Evolutionary conservation across 2,329 filamentous ascomycete species (phyloP).

Genomic region (Fusarium nurragi): DNA sequence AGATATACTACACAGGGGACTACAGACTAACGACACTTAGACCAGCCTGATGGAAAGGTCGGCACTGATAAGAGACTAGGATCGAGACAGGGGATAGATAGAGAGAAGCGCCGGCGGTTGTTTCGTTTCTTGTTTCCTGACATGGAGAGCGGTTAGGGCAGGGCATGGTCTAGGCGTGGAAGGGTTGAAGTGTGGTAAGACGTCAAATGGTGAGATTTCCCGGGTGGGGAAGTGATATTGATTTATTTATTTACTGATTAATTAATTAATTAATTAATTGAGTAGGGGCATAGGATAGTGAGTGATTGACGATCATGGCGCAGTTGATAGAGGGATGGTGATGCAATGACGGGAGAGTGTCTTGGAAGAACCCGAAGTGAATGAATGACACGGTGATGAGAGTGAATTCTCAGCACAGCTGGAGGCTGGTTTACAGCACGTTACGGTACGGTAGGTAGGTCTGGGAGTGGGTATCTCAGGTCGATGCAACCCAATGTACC

Average conservation of each 20-base stretch:
- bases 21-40: constrained; percentile 3
- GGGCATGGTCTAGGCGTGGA: constrained; percentile 11
- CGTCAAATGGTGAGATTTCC: constrained; percentile 14
- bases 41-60: constrained; percentile 12
- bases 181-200: constrained; percentile 18
- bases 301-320: constrained; percentile 1
- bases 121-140: constrained; percentile 45
- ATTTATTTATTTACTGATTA: too few species aligned
- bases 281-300: not conserved
- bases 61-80: constrained; percentile 28
- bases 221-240: constrained; percentile 15
- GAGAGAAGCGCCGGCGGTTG: constrained; percentile 42
- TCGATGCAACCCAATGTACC: constrained; percentile 29
- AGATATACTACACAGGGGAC: constrained; percentile 5
- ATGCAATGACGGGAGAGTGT: constrained; percentile 18
- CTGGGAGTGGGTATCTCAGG: constrained; percentile 24
- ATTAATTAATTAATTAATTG: constrained; percentile 9
- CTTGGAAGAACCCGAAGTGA: constrained; percentile 6
- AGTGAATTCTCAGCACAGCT: not conserved
- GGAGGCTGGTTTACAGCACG: not conserved
- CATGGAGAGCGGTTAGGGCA: constrained; percentile 40
- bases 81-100: constrained; percentile 25
- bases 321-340: not conserved
- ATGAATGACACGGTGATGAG: not conserved
- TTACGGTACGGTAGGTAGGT: not conserved